Conservation (phyloP, 768 basidiomycete species). For the Lepiota brunneoincarnata region DNA sequence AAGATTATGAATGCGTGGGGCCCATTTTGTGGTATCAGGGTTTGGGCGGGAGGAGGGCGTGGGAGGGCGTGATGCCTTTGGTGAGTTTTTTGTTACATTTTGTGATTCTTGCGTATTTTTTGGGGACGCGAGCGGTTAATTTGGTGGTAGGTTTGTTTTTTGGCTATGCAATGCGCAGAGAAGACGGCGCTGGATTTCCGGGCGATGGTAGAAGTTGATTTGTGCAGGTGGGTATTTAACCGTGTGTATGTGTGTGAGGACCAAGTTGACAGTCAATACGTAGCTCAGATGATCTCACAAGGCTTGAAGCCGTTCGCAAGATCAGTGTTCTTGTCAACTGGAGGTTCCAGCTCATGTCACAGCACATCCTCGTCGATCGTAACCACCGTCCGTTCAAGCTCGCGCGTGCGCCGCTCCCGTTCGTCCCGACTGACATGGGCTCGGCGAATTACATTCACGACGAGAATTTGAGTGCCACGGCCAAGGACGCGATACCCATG, state of each 20-base stretch:
- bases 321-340: conserved; percentile 58
- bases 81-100: neutral
- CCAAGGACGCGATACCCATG: conserved; percentile 54
- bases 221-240: conserved; percentile 44
- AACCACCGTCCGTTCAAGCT: conserved; percentile 67
- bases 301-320: conserved; percentile 51
- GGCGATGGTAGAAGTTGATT: conserved; percentile 49
- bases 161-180: conserved; percentile 74
- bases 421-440: conserved; percentile 75
- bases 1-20: conserved; percentile 51
- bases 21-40: conserved; percentile 58
- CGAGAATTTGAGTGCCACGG: conserved; percentile 10
- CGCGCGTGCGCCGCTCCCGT: conserved; percentile 68
- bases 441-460: conserved; percentile 50
- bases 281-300: conserved; percentile 48
- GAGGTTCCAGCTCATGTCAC: conserved; percentile 65
- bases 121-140: neutral
- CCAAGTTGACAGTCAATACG: too few relatives aligned
- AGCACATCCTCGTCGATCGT: conserved; percentile 58
- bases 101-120: neutral
- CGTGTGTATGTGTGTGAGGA: neutral
- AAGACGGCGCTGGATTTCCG: conserved; percentile 49
- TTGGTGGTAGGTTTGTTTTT: conserved; percentile 49
- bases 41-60: conserved; percentile 18
- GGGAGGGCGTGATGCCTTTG: neutral